Percentiles rank a stretch among this genome's conserved stretches.
Evolutionary conservation across 2,329 filamentous ascomycete species (phyloP).

Genomic region (Xylariales sp.): DNA sequence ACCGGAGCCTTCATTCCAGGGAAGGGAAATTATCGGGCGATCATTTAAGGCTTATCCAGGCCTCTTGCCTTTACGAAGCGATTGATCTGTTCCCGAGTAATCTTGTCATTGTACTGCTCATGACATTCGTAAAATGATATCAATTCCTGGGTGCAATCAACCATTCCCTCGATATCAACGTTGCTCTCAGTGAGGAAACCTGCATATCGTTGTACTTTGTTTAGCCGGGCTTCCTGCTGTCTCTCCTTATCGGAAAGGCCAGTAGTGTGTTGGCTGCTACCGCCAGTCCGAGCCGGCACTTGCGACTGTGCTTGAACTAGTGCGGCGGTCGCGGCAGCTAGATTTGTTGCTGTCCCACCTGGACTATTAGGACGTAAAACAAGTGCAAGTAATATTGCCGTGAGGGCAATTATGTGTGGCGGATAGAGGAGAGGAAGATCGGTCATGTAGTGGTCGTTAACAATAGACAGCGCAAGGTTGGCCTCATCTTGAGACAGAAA

Average conservation of each 20-base stretch:
- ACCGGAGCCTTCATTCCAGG: background rate
- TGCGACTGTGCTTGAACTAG: constrained; percentile 59
- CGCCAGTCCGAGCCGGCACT: constrained; percentile 47
- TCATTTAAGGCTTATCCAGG: constrained; percentile 58
- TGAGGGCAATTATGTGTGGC: constrained; percentile 89
- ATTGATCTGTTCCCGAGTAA: constrained; percentile 68
- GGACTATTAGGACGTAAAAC: constrained; percentile 73
- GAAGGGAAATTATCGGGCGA: background rate
- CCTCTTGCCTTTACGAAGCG: constrained; percentile 69
- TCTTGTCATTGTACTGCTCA: constrained; percentile 71
- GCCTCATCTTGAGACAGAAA: constrained; percentile 81
- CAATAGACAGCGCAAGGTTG: constrained; percentile 80
- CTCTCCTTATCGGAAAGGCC: constrained; percentile 57
- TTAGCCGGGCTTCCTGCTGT: constrained; percentile 66
- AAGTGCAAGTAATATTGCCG: constrained; percentile 85
- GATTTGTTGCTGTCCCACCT: constrained; percentile 53
- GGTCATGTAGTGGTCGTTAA: constrained; percentile 94
- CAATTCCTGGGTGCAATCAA: constrained; percentile 91
- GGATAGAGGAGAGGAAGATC: constrained; percentile 87
- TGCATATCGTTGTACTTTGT: constrained; percentile 74
- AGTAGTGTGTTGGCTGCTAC: constrained; percentile 44
- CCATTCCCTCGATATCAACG: constrained; percentile 84
- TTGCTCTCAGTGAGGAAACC: constrained; percentile 88
- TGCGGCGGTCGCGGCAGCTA: constrained; percentile 63
- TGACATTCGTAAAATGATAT: constrained; percentile 85